Evolutionary conservation across 805 yeast species (phyloP), one percentile per base, ranked within the genome.

Genomic region (Starmerella stellata): DNA sequence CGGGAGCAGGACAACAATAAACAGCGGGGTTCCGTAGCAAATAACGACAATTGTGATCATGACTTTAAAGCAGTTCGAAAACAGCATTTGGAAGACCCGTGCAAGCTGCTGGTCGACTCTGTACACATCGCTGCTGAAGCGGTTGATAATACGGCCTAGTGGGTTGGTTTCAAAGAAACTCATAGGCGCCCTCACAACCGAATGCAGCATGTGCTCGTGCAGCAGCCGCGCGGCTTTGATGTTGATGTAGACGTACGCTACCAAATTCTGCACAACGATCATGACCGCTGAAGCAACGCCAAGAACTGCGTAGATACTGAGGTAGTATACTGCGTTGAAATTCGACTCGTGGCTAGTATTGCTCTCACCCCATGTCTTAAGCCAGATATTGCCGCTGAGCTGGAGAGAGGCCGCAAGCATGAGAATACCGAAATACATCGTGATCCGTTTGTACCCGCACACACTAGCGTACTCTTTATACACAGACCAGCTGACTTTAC

Each of bases 321-420:
- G 63, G 51, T 83, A 90, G 51, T 59, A 70, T 38, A 62, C 62
- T n/a, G 78, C 72, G 42, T 73, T 56, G 2, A 93, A 93, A 55
- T 87, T 87, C 40, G 60, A 60, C 20, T 83, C 87, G 29, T 60
- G 54, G 33, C 57, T 60, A 3, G 85, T 68, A 54, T 87, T 90
- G 18, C 78, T 71, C 55, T 90, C 99, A 11, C 96, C 80, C 98
- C 98, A 90, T 57, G 81, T 81, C 57, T 90, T 90, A 52, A 90
- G 70, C 99, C 99, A 90, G 38, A 87, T 70, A 54, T 76, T 83
- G 28, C 83, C 74, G 34, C 62, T 61, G 37, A 81, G 87, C 41
- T 74, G 68, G 36, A 74, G 52, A 9, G 66, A 54, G 68, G 72
- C 77, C 0, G 80, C 66, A 4, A 68, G 35, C n/a, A 77, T 52